Conservation (phyloP, 106 monocot species). For the Dendrobium nobile region DNA sequence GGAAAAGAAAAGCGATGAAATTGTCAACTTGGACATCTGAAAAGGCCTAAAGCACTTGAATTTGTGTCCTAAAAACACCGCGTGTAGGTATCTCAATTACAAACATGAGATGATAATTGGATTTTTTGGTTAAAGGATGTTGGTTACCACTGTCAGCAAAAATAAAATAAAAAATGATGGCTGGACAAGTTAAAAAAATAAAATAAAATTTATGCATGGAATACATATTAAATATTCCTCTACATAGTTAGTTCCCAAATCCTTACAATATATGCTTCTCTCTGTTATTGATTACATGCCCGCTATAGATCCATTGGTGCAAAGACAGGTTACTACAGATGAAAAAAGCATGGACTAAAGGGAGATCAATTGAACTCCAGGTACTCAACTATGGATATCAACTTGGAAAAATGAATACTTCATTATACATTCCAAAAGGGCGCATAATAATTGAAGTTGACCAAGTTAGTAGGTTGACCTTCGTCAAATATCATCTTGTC, state of each 20-base stretch:
- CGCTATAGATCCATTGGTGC: neutral
- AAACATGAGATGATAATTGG: neutral
- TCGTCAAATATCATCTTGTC: slow-evolving; percentile 3
- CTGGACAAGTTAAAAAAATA: neutral
- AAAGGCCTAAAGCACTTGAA: too few relatives aligned
- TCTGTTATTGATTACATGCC: neutral
- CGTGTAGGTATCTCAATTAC: neutral
- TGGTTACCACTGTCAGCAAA: neutral
- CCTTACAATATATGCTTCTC: neutral
- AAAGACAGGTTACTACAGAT: neutral
- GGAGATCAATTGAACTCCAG: neutral
- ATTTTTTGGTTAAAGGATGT: neutral
- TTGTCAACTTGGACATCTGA: too few relatives aligned
- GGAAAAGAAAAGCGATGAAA: too few relatives aligned
- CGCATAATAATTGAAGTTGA: neutral
- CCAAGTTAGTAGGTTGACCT: slow-evolving; percentile 3
- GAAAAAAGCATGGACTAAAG: neutral
- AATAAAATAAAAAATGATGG: neutral
- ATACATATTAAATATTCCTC: neutral
- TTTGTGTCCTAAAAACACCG: too few relatives aligned
- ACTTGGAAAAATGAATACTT: neutral
- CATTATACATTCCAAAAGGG: neutral
- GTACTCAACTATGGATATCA: neutral
- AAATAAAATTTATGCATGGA: neutral
- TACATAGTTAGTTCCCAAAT: neutral